These are phyloP conservation scores for Aspergillus fumigatiaffinis DNA, from an alignment of 2,329 filamentous ascomycete species.

Conservation along the genomic window DNA sequence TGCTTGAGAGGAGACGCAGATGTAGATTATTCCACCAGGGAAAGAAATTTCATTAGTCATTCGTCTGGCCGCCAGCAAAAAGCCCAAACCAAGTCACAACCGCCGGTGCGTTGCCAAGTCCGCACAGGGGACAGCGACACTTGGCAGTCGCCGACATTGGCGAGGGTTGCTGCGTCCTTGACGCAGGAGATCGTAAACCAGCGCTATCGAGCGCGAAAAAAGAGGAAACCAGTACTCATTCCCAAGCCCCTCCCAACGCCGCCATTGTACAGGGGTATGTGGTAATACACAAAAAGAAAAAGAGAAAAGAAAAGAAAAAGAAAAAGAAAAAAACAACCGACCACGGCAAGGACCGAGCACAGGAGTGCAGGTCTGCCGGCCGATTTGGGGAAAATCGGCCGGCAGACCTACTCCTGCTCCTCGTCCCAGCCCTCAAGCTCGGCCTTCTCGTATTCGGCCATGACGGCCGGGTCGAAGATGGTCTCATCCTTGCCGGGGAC, in stretches of 20 bases:
- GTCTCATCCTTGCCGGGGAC: conserved; percentile 66
- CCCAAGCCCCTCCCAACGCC: neutral
- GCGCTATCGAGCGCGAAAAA: neutral
- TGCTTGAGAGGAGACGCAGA: neutral
- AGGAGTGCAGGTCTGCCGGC: neutral
- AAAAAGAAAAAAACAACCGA: conserved; percentile 2
- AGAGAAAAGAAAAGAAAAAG: neutral
- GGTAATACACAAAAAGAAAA: conserved; percentile 1
- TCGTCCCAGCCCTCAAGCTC: conserved; percentile 81
- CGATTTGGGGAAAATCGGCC: neutral
- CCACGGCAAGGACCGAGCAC: conserved; percentile 5
- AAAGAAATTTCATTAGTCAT: neutral
- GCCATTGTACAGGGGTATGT: neutral
- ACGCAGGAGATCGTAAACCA: neutral
- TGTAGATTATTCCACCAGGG: neutral
- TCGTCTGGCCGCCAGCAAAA: neutral
- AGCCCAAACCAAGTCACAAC: neutral
- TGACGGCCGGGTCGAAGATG: conserved; percentile 70
- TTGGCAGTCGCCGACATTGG: neutral
- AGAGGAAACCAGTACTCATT: neutral
- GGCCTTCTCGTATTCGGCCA: conserved; percentile 68
- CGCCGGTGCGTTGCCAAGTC: neutral
- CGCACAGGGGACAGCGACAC: neutral
- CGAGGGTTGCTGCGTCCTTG: neutral
- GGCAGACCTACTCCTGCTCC: conserved; percentile 58